Base-by-base conservation (phyloP, 192 early-diverging fungal genomes). In the Phycomyces blakesleeanus region DNA sequence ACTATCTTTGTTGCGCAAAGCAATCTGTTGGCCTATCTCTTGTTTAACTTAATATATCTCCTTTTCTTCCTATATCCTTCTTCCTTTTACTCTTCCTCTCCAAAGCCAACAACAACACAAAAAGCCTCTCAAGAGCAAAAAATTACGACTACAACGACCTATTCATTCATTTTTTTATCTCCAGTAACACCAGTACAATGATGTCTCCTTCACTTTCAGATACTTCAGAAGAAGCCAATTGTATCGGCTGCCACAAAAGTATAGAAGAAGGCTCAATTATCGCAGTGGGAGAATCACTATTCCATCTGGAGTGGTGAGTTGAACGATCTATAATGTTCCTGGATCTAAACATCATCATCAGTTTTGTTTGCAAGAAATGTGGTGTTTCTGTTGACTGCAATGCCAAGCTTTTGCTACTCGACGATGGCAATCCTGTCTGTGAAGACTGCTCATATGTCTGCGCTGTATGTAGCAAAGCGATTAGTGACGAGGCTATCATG, bases 391-490 rank as follows among this genome's bases (percentile, higher is more conserved):
- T 92, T 39, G 88, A 90, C 63, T 87, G 86, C 61, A 85, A 90
- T 64, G 81, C 86, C 38, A 92, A 90, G 61, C 66, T 92, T 38
- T 72, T 92, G 49, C 78, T 92, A 37, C 72, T 92, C 20, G 83
- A 85, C 1, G 89, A 92, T 59, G 90, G 90, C 18, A 86, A 84
- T 53, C 90, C 90, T 16, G 83, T 92, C 49, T 92, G 90, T 57
- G 86, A 90, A 64, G 83, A 90, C 55, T 92, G 90, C 70, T 92
- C 90, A 18, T 92, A 92, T 56, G 84, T 73, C 68, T 92, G 90
- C 75, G 78, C 79, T 37, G 74, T 84, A 52, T 92, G 90, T 69
- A 86, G 82, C 52, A 78, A 83, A 68, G 77, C 85, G 22, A 92
- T 90, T 42, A 78, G 81, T 4, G 87, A 92, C 63, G 90, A 92